Conservation (phyloP, 2,329 filamentous ascomycete genomes). For the Sphaerostilbella broomeana region DNA sequence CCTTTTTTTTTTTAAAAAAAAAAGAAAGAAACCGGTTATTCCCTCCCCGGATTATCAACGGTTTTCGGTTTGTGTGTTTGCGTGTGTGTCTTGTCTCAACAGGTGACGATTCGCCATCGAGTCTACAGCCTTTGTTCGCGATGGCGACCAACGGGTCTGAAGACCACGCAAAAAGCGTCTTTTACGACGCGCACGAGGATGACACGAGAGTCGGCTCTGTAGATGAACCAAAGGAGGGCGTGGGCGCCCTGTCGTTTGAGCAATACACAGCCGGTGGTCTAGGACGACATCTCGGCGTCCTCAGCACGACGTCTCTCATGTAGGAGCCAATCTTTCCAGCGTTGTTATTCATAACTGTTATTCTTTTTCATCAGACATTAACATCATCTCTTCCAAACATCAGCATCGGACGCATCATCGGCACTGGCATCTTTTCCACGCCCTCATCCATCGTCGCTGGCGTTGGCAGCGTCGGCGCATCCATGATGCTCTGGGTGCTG, state of each 20-base stretch:
- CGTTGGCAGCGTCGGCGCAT: slow-evolving; percentile 17
- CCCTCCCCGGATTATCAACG: too few relatives aligned
- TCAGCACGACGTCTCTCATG: slow-evolving; percentile 19
- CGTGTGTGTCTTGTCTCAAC: not conserved
- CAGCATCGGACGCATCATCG: slow-evolving; percentile 19
- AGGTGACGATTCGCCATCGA: not conserved
- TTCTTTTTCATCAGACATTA: too few relatives aligned
- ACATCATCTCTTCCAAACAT: too few relatives aligned
- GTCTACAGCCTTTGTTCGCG: not conserved
- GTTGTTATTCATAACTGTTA: too few relatives aligned
- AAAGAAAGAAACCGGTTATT: too few relatives aligned
- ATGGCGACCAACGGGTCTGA: slow-evolving; percentile 6
- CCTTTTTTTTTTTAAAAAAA: too few relatives aligned
- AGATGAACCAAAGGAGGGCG: slow-evolving; percentile 12
- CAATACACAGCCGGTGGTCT: slow-evolving; percentile 18
- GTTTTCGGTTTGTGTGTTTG: not conserved
- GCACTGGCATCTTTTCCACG: slow-evolving; percentile 19
- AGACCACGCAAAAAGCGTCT: slow-evolving; percentile 1
- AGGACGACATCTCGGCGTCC: slow-evolving; percentile 18
- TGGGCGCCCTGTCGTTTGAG: slow-evolving; percentile 17
- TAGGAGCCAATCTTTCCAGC: too few relatives aligned
- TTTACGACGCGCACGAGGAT: slow-evolving; percentile 1
- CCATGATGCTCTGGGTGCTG: slow-evolving; percentile 17
- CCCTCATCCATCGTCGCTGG: slow-evolving; percentile 17
- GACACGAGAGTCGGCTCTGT: not conserved